Percentiles rank a stretch among this genome's conserved stretches.
phyloP scores from a whole-genome alignment of 257 asterid species.

The Buddleja alternifolia region DNA sequence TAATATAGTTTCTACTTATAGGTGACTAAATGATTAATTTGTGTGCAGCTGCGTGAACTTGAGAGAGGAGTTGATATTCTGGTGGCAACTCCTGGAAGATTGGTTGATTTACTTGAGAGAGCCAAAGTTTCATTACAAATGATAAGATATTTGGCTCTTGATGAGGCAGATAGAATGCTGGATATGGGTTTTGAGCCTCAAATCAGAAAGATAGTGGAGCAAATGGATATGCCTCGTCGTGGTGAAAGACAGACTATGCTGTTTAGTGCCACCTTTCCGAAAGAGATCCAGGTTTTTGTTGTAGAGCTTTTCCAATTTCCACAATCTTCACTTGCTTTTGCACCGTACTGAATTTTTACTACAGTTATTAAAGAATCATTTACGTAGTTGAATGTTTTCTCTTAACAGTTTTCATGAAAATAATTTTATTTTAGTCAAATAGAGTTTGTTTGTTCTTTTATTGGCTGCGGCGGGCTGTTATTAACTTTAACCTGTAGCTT shows the following conservation, averaged over 20 bases:
- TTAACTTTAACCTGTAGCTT: background rate
- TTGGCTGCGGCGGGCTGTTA: background rate
- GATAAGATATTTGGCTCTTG: constrained; percentile 84
- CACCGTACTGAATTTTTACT: background rate
- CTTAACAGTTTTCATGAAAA: background rate
- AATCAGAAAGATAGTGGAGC: constrained; percentile 86
- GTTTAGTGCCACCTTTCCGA: constrained; percentile 93
- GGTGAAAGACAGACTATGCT: constrained; percentile 90
- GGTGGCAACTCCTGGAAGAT: constrained; percentile 95
- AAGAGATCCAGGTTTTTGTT: constrained; percentile 73
- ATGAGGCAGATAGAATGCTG: constrained; percentile 93
- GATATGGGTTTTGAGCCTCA: constrained; percentile 98
- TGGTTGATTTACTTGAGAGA: constrained; percentile 89
- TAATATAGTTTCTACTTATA: constrained; percentile 13
- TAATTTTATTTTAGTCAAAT: background rate
- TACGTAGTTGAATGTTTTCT: constrained; percentile 4
- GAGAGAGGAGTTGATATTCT: constrained; percentile 96
- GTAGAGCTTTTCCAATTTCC: constrained; percentile 15
- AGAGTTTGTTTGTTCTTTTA: background rate
- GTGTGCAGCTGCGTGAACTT: constrained; percentile 75
- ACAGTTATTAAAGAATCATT: background rate
- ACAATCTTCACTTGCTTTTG: background rate
- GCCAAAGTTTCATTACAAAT: constrained; percentile 75
- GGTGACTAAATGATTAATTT: constrained; percentile 22
- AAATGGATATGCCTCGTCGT: constrained; percentile 89